Evolutionary conservation across 768 basidiomycete species (phyloP).

Genomic region (Amanita fuliginea): DNA sequence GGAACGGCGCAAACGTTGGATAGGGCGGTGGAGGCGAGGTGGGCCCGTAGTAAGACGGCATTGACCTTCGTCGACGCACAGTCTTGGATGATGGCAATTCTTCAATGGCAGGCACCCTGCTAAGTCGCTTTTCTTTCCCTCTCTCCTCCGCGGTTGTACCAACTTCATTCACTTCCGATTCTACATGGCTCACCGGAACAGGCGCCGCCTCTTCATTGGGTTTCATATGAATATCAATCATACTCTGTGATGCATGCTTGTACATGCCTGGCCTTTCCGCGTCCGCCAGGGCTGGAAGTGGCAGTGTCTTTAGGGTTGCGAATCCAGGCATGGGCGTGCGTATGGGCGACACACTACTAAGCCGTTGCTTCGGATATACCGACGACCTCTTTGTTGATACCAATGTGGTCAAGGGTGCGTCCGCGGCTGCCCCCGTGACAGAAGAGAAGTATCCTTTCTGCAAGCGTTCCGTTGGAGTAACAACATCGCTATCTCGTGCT

Average conservation of each 20-base stretch:
- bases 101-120: slow-evolving; percentile 20
- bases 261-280: slow-evolving; percentile 32
- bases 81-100: slow-evolving; percentile 24
- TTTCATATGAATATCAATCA: slow-evolving; percentile 41
- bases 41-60: slow-evolving; percentile 54
- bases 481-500: slow-evolving; percentile 8
- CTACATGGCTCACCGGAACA: slow-evolving; percentile 9
- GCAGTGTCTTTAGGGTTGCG: neutral
- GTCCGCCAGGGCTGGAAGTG: slow-evolving; percentile 1
- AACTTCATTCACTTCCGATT: neutral
- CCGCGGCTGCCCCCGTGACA: neutral
- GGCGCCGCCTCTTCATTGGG: slow-evolving; percentile 16
- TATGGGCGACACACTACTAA: neutral
- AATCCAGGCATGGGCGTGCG: slow-evolving; percentile 1
- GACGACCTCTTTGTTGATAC: neutral
- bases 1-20: slow-evolving; percentile 24
- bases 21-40: slow-evolving; percentile 60
- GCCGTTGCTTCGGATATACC: neutral
- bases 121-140: slow-evolving; percentile 17
- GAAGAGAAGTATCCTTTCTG: slow-evolving; percentile 2
- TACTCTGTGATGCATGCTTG: slow-evolving; percentile 51
- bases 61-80: slow-evolving; percentile 51
- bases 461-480: slow-evolving; percentile 6
- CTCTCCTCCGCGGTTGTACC: slow-evolving; percentile 6
- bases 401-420: neutral